Percentiles rank a stretch among this genome's conserved stretches.
Conservation (phyloP, 1,284 basidiomycete genomes). For the Clitocybe nebularis region DNA sequence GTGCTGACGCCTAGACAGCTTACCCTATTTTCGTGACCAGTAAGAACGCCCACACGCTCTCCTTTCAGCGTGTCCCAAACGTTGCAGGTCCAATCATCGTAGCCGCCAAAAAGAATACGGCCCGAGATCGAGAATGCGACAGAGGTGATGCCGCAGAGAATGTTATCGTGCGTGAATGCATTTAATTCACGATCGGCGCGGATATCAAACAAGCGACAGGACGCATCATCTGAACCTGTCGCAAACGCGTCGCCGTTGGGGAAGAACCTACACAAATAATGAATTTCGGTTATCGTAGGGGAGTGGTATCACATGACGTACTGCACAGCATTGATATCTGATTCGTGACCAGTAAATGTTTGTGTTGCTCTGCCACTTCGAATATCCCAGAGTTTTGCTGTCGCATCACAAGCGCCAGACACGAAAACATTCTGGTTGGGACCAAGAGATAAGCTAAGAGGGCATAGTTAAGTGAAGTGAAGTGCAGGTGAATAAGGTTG, state of each 20-base stretch:
- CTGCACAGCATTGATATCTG: conserved; percentile 99
- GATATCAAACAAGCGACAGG: conserved; percentile 96
- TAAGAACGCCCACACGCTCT: conserved; percentile 93
- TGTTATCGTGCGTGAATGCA: conserved; percentile 96
- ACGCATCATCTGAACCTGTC: conserved; percentile 98
- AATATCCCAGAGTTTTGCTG: conserved; percentile 98
- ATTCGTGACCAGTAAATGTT: conserved; percentile 98
- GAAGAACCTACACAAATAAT: conserved; percentile 79
- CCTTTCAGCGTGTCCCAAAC: conserved; percentile 99
- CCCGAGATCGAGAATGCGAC: conserved; percentile 98
- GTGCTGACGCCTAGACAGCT: conserved; percentile 94
- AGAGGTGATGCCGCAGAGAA: conserved; percentile 97
- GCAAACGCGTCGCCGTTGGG: conserved; percentile 98
- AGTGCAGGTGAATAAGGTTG: conserved; percentile 7
- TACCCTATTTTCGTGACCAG: conserved; percentile 97
- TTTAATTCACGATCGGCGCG: conserved; percentile 97
- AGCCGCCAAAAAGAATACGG: conserved; percentile 95
- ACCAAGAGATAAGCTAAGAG: conserved; percentile 82
- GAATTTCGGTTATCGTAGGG: too few species aligned
- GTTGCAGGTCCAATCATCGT: conserved; percentile 99
- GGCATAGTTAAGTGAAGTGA: conserved; percentile 12
- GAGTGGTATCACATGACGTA: conserved; percentile 48
- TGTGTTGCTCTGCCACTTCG: conserved; percentile 95
- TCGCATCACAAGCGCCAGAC: conserved; percentile 97
- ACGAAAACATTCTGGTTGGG: conserved; percentile 96